phyloP scores from a whole-genome alignment of 345 rosid genomes.

The Eucalyptus polybractea region DNA sequence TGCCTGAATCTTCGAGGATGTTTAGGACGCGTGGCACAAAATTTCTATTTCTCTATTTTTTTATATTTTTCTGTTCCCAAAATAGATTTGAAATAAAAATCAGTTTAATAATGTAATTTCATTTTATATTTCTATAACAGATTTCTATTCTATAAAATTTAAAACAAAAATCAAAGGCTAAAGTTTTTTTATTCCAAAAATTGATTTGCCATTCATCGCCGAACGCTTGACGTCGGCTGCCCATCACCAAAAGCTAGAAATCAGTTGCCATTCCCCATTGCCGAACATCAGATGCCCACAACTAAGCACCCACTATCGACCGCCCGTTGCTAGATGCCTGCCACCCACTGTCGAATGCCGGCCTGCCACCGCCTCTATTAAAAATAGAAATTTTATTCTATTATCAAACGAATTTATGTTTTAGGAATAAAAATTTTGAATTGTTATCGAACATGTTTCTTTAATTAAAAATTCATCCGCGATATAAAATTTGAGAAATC shows the following conservation, averaged over 20 bases:
- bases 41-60: too few relatives aligned
- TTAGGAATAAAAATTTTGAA: rapidly evolving
- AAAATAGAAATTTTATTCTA: rapidly evolving
- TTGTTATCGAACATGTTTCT: rapidly evolving
- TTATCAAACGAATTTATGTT: too few relatives aligned
- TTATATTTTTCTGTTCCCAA: rapidly evolving
- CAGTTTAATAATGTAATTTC: rapidly evolving
- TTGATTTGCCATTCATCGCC: rapidly evolving
- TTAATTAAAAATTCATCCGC: rapidly evolving
- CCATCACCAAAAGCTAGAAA: too few relatives aligned
- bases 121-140: rapidly evolving
- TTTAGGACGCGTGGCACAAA: rapidly evolving
- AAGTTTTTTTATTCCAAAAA: too few relatives aligned
- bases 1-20: neutral
- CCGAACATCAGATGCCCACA: rapidly evolving
- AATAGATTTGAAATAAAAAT: too few relatives aligned
- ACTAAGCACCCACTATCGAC: too few relatives aligned
- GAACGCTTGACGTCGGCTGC: rapidly evolving
- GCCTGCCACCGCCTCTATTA: rapidly evolving
- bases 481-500: too few relatives aligned
- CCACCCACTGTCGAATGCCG: rapidly evolving
- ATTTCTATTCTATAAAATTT: too few relatives aligned
- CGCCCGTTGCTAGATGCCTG: rapidly evolving
- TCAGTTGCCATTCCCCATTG: too few relatives aligned
- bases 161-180: too few relatives aligned